Conservation (phyloP, 2,329 filamentous ascomycete genomes). For the Cordyceps militaris region DNA sequence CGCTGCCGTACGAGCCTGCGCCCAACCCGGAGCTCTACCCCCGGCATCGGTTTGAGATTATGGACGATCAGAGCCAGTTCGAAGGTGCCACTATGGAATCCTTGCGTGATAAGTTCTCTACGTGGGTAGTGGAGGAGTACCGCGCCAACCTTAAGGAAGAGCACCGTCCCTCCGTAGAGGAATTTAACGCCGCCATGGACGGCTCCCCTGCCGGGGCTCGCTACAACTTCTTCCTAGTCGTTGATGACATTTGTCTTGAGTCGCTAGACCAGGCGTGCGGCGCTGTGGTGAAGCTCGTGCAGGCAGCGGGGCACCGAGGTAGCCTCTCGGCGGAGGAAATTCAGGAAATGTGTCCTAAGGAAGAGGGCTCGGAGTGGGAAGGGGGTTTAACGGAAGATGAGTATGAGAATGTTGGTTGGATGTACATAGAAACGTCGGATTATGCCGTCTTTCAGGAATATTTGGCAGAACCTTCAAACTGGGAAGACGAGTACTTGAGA, state of each 20-base stretch:
- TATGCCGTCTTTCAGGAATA: constrained; percentile 8
- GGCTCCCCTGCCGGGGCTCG: neutral
- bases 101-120: neutral
- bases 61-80: neutral
- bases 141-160: neutral
- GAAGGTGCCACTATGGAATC: neutral
- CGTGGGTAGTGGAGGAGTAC: neutral
- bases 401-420: constrained; percentile 13
- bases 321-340: neutral
- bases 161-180: neutral
- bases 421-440: constrained; percentile 9
- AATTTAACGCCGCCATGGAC: neutral
- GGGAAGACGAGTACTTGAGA: constrained; percentile 6
- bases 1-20: neutral
- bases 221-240: constrained; percentile 9
- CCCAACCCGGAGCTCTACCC: neutral
- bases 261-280: neutral
- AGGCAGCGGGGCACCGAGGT: neutral
- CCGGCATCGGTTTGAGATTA: neutral
- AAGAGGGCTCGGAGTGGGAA: constrained; percentile 3
- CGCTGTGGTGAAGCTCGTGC: constrained; percentile 4
- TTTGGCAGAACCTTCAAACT: neutral
- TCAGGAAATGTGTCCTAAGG: neutral
- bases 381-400: constrained; percentile 10
- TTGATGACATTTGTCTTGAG: constrained; percentile 11